Conservation (phyloP, 306 rosid genomes). For the Abrus precatorius region DNA sequence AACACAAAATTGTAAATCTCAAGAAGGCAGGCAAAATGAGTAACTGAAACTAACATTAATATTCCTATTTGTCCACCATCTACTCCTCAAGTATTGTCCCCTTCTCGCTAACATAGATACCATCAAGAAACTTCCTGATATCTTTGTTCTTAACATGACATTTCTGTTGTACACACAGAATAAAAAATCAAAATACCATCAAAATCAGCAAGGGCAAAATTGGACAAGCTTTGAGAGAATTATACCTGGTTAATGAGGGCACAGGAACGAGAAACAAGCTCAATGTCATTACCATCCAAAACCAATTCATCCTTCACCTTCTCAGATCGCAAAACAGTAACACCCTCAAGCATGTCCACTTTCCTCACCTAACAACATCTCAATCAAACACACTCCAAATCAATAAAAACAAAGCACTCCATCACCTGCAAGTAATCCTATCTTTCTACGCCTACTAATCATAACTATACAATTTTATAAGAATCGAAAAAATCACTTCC, state of each 20-base stretch:
- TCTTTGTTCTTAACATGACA: slow-evolving; percentile 88
- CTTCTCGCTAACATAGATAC: slow-evolving; percentile 84
- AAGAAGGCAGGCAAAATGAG: slow-evolving; percentile 11
- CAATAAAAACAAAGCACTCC: neutral
- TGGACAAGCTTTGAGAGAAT: neutral
- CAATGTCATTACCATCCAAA: slow-evolving; percentile 91
- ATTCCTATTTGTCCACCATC: slow-evolving; percentile 25
- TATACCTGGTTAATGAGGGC: slow-evolving; percentile 84
- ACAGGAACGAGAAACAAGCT: slow-evolving; percentile 81
- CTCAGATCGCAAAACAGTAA: slow-evolving; percentile 68
- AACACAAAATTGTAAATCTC: slow-evolving; percentile 43
- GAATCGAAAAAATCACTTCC: too few species aligned
- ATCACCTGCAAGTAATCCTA: neutral
- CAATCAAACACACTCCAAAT: slow-evolving; percentile 14
- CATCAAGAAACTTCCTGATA: slow-evolving; percentile 87
- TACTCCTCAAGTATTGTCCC: slow-evolving; percentile 66
- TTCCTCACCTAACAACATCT: slow-evolving; percentile 71
- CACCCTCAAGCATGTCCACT: slow-evolving; percentile 87
- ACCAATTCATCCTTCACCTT: slow-evolving; percentile 88
- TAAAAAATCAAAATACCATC: neutral
- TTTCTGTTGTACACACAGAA: slow-evolving; percentile 60
- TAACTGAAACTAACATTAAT: slow-evolving; percentile 24
- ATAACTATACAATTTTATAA: neutral
- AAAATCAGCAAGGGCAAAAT: slow-evolving; percentile 64
- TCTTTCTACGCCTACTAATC: neutral